Percentiles rank a stretch among this genome's conserved stretches.
Evolutionary conservation across 2,329 filamentous ascomycete species (phyloP).

Genomic region (Fusarium neocosmosporiellum): DNA sequence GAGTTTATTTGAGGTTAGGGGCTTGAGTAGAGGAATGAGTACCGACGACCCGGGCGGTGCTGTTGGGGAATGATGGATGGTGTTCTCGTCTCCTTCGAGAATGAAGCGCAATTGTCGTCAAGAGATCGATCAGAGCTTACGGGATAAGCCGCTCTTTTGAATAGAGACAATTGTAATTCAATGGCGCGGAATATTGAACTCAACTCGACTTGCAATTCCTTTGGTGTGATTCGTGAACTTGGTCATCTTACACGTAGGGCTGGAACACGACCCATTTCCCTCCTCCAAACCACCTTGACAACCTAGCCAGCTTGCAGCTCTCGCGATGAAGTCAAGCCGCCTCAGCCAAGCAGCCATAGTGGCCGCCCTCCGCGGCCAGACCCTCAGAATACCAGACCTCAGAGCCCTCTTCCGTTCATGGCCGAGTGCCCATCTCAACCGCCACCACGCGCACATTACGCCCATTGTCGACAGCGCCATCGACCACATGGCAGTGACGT

Average conservation of each 20-base stretch:
- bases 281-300: background rate
- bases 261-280: background rate
- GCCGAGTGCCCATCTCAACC: conserved; percentile 39
- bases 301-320: background rate
- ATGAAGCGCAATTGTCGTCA: background rate
- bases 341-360: conserved; percentile 35
- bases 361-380: conserved; percentile 42
- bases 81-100: background rate
- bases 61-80: background rate
- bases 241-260: background rate
- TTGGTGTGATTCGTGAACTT: background rate
- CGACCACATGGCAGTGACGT: conserved; percentile 49
- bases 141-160: background rate
- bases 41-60: background rate
- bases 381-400: conserved; percentile 44
- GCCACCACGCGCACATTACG: conserved; percentile 32
- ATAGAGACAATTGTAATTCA: background rate
- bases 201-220: background rate
- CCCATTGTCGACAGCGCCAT: conserved; percentile 36
- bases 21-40: background rate
- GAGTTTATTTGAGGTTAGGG: background rate
- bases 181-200: background rate
- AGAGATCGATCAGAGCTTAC: background rate
- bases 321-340: conserved; percentile 29
- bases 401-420: conserved; percentile 39